These are phyloP conservation scores for Candida tetrigidarum DNA, from an alignment of 1,139 yeast species.

Conservation along the genomic window DNA sequence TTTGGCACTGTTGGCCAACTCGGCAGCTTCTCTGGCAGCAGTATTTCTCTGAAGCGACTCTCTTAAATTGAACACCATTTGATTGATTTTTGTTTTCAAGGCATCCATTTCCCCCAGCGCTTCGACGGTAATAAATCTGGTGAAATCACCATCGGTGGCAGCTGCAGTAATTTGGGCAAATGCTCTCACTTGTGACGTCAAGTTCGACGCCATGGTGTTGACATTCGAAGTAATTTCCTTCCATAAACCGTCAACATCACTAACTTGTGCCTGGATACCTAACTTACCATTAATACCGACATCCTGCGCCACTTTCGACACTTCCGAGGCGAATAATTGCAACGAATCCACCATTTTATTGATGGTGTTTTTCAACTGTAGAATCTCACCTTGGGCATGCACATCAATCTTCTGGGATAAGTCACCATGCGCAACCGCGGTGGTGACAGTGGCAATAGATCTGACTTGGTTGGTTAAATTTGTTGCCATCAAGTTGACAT, in stretches of 20 bases:
- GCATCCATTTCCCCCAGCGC: constrained; percentile 96
- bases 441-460: constrained; percentile 87
- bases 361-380: constrained; percentile 78
- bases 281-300: constrained; percentile 93
- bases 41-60: constrained; percentile 91
- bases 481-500: constrained; percentile 89
- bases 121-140: constrained; percentile 87
- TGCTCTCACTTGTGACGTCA: constrained; percentile 91
- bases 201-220: constrained; percentile 89
- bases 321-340: constrained; percentile 87
- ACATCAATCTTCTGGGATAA: constrained; percentile 86
- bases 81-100: constrained; percentile 85
- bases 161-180: constrained; percentile 94
- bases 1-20: constrained; percentile 86
- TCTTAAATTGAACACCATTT: constrained; percentile 86
- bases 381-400: constrained; percentile 86
- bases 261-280: constrained; percentile 90
- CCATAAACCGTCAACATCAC: constrained; percentile 92
- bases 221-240: constrained; percentile 92
- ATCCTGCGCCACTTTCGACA: constrained; percentile 87
- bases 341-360: constrained; percentile 92
- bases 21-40: constrained; percentile 94
- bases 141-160: constrained; percentile 92
- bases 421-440: constrained; percentile 93
- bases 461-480: constrained; percentile 89